phyloP scores from a whole-genome alignment of 345 rosid species.

The Capsella bursapastoris region DNA sequence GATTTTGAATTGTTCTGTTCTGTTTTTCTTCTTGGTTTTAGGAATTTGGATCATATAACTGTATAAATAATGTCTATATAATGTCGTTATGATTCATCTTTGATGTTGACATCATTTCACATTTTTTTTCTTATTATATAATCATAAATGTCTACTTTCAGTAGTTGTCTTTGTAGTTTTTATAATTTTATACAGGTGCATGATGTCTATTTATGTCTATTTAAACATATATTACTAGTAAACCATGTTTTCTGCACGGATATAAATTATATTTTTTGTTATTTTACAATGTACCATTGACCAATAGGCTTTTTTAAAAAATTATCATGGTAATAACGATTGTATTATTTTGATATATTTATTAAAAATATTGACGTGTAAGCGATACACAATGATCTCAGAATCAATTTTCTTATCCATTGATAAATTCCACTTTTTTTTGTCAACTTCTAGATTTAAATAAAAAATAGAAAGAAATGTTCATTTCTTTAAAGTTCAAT shows the following conservation, averaged over 20 bases:
- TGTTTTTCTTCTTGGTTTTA: slow-evolving; percentile 18
- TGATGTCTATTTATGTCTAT: slow-evolving; percentile 13
- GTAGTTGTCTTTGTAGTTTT: background rate
- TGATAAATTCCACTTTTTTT: background rate
- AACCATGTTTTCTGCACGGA: background rate
- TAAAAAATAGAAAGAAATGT: too few species aligned
- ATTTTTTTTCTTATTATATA: background rate
- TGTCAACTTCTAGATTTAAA: too few species aligned
- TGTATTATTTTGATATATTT: background rate
- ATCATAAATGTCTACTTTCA: slow-evolving; percentile 20
- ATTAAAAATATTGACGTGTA: background rate
- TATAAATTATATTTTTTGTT: background rate
- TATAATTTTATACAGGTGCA: background rate
- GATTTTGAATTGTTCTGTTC: slow-evolving; percentile 8
- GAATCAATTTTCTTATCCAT: background rate
- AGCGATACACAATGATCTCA: background rate
- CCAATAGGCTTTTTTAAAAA: background rate
- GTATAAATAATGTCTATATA: slow-evolving; percentile 11
- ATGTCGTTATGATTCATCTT: slow-evolving; percentile 26
- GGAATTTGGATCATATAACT: slow-evolving; percentile 16
- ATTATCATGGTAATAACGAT: background rate
- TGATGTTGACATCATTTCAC: slow-evolving; percentile 39
- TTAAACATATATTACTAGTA: background rate
- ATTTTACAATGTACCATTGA: slow-evolving; percentile 11
- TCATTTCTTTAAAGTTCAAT: too few species aligned